Base-by-base conservation (phyloP, 495 filamentous ascomycete species). In the Tirmania nivea region DNA sequence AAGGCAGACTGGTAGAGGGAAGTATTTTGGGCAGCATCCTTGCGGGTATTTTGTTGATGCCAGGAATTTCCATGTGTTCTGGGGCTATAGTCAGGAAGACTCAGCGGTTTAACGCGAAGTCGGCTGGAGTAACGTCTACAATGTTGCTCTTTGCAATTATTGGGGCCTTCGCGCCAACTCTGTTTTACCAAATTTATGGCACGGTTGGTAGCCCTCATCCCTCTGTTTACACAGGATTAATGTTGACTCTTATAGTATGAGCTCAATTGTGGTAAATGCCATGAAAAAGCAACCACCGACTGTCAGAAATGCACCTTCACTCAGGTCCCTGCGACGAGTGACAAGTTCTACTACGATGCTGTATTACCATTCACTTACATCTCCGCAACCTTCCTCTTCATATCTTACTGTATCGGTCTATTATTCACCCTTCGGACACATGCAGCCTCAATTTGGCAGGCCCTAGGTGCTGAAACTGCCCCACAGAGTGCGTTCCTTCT, bases 111-210 rank as follows among this genome's bases (percentile, higher is more conserved):
- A 99, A 99, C 67, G 87, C 90, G 58, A 86, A 80, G 64, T 96
- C 92, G 45, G 90, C 90, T 34, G 92, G 92, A 59, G 48, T 50
- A n/a, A 50, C 48, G n/a, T 50, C 48, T 12, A 99, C 92, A 7
- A 99, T 99, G 90, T 69, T 99, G 21, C 76, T 99, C 36, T 99
- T 99, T 65, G 88, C 89, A 51, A 81, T 92, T 21, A 89, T 99
- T 63, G 92, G 84, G 52, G 88, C 88, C n/a, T 96, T 99, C 70
- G 81, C 87, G 1, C 90, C 90, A 6, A 96, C 90, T 0, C 72
- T 96, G n/a, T 99, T 99, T 69, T 99, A 95, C 68, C 87, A 96
- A 60, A 94, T 99, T 47, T 96, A 94, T 69, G 90, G 90, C 55
- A 93, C 87, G 54, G 81, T 49, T 54, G 39, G 39, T 8, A 14